phyloP scores from a whole-genome alignment of 805 yeast genomes.

The Myxozyma kluyveri region DNA sequence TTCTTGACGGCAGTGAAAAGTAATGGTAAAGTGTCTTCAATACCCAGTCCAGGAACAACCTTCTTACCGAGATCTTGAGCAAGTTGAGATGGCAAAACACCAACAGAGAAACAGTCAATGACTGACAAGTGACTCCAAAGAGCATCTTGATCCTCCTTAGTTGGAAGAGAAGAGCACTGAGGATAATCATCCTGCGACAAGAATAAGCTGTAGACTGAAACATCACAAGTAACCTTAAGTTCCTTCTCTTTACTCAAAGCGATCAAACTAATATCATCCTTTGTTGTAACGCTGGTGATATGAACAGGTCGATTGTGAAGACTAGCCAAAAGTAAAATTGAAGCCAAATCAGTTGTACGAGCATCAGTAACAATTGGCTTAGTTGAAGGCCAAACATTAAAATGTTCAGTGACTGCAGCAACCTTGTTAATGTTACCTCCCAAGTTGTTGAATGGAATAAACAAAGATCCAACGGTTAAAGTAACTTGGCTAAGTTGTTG shows the following conservation, averaged over 20 bases:
- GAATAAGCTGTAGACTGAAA: slow-evolving; percentile 74
- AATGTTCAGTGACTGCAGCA: slow-evolving; percentile 73
- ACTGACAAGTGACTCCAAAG: slow-evolving; percentile 72
- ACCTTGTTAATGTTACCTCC: slow-evolving; percentile 58
- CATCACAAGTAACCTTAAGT: slow-evolving; percentile 85
- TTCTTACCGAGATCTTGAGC: slow-evolving; percentile 63
- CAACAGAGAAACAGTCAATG: slow-evolving; percentile 85
- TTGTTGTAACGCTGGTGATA: slow-evolving; percentile 77
- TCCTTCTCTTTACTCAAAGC: slow-evolving; percentile 81
- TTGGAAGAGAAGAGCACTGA: slow-evolving; percentile 70
- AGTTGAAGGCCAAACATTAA: slow-evolving; percentile 75
- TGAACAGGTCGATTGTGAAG: slow-evolving; percentile 82
- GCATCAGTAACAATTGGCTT: slow-evolving; percentile 93
- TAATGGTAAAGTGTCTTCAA: slow-evolving; percentile 77
- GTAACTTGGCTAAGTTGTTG: slow-evolving; percentile 60
- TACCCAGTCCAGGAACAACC: slow-evolving; percentile 69
- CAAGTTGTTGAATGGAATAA: slow-evolving; percentile 74
- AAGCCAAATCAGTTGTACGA: slow-evolving; percentile 86
- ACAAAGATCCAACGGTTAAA: slow-evolving; percentile 69
- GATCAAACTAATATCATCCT: slow-evolving; percentile 79
- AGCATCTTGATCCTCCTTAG: slow-evolving; percentile 73
- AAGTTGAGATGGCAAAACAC: slow-evolving; percentile 69
- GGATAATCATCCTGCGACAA: slow-evolving; percentile 64
- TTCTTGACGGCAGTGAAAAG: slow-evolving; percentile 75
- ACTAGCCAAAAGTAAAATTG: slow-evolving; percentile 83